Evolutionary conservation across 176 grass and related monocot genomes (phyloP).

Genomic region (Avena atlantica): DNA sequence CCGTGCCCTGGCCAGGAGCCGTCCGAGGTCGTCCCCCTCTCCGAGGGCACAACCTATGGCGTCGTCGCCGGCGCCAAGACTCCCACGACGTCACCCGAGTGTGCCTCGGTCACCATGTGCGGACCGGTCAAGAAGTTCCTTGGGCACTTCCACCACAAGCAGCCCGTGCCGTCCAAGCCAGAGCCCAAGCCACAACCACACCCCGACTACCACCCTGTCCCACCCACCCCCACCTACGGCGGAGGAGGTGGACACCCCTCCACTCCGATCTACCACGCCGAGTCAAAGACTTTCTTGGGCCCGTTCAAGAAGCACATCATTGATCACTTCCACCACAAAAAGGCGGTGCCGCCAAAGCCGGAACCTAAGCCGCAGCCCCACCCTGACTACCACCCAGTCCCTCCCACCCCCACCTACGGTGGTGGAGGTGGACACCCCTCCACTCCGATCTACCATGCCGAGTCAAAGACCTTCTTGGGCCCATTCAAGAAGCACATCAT

Average conservation of each 20-base stretch:
- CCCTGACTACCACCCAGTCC: no score
- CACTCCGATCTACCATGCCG: no score
- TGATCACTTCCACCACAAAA: no score
- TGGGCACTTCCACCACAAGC: constrained; percentile 15
- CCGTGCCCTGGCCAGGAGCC: constrained; percentile 43
- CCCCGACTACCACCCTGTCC: neutral
- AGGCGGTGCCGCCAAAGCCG: no score
- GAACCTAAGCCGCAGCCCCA: no score
- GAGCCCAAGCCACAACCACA: neutral
- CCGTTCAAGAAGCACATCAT: constrained; percentile 25
- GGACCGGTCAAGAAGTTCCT: constrained; percentile 29
- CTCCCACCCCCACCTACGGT: no score
- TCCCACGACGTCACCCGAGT: neutral
- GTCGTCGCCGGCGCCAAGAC: constrained; percentile 9
- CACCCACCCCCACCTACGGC: neutral
- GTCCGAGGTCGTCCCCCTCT: neutral
- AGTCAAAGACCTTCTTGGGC: no score
- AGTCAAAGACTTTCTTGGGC: neutral
- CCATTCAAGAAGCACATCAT: no score
- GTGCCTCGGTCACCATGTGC: constrained; percentile 18
- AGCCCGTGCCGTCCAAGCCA: neutral
- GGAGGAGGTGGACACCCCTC: neutral
- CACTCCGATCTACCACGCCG: neutral
- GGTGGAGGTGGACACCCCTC: no score
- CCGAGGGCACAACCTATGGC: constrained; percentile 2